A percentile compares a stretch with the other conserved stretches of the same genome.
phyloP scores from a whole-genome alignment of 208 protist species.

The Trypanosoma cruzi region DNA sequence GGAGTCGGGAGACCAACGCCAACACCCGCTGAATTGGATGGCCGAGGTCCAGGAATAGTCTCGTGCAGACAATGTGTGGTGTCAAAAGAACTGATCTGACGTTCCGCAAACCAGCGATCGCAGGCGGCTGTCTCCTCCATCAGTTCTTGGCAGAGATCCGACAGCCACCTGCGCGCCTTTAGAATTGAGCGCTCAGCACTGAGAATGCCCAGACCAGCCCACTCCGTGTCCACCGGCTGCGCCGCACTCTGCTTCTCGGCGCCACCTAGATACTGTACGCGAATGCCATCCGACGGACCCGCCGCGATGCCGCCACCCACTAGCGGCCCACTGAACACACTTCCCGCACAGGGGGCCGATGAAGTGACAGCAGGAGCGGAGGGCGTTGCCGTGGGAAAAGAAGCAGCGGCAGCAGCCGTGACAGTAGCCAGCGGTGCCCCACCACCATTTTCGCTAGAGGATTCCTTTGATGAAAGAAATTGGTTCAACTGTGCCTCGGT shows the following conservation, averaged over 20 bases:
- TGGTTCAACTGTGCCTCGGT: conserved; percentile 35
- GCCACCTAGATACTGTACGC: conserved; percentile 28
- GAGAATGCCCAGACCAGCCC: conserved; percentile 47
- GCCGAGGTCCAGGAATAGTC: conserved; percentile 22
- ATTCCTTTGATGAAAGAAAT: conserved; percentile 39
- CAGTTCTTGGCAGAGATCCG: conserved; percentile 50
- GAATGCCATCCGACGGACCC: conserved; percentile 26
- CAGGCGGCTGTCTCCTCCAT: conserved; percentile 61
- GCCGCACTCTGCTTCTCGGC: conserved; percentile 15
- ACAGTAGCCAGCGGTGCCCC: neutral
- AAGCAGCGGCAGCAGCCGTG: neutral
- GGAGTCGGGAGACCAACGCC: conserved; percentile 11
- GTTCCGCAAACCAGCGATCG: conserved; percentile 58
- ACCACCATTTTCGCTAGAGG: neutral
- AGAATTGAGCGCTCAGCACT: conserved; percentile 50
- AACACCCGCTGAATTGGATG: conserved; percentile 10
- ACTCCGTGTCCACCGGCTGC: conserved; percentile 36
- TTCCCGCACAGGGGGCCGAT: neutral
- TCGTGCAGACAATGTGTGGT: conserved; percentile 67
- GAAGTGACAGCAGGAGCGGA: conserved; percentile 6
- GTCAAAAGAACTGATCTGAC: conserved; percentile 58
- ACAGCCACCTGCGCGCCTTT: conserved; percentile 62
- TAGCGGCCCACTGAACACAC: conserved; percentile 8
- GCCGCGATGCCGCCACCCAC: conserved; percentile 6
- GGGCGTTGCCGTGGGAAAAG: neutral